These are phyloP conservation scores for Sanghuangporus sanghuang DNA, from an alignment of 1,284 basidiomycete species.

Conservation along the genomic window DNA sequence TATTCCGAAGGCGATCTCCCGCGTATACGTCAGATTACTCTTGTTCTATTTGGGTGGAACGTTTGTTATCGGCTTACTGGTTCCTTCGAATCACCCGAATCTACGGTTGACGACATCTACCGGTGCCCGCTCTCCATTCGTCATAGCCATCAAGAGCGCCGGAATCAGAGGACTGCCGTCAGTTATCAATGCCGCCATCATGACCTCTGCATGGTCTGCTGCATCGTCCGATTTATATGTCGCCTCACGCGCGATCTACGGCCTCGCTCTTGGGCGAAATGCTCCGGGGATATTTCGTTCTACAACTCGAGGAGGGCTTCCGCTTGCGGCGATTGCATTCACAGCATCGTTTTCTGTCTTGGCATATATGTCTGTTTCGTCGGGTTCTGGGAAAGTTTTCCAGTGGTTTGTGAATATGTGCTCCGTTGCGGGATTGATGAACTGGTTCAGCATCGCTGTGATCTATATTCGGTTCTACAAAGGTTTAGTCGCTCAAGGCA, in stretches of 20 bases:
- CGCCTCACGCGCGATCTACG: neutral
- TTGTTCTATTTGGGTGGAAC: constrained; percentile 69
- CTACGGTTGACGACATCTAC: constrained; percentile 52
- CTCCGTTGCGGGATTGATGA: constrained; percentile 59
- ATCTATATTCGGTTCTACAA: constrained; percentile 42
- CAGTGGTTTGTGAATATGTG: constrained; percentile 77
- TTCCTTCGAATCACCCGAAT: constrained; percentile 57
- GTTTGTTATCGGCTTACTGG: constrained; percentile 70
- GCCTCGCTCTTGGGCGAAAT: constrained; percentile 70
- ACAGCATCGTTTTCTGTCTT: constrained; percentile 65
- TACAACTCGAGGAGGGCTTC: constrained; percentile 69
- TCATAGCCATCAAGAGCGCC: neutral
- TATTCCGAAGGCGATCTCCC: constrained; percentile 60
- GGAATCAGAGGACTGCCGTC: neutral
- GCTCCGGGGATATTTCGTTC: constrained; percentile 72
- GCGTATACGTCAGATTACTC: constrained; percentile 67
- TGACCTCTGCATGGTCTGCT: constrained; percentile 85
- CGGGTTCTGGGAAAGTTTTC: constrained; percentile 65
- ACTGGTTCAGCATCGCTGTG: constrained; percentile 64
- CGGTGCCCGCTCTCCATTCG: constrained; percentile 54
- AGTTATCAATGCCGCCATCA: constrained; percentile 81
- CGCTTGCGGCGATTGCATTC: constrained; percentile 65
- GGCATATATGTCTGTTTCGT: constrained; percentile 64
- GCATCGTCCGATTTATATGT: constrained; percentile 71
- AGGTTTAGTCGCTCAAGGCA: constrained; percentile 39